A percentile compares a stretch with the other conserved stretches of the same genome.
phyloP scores from a whole-genome alignment of 805 yeast genomes.

The Ogataea neopini region DNA sequence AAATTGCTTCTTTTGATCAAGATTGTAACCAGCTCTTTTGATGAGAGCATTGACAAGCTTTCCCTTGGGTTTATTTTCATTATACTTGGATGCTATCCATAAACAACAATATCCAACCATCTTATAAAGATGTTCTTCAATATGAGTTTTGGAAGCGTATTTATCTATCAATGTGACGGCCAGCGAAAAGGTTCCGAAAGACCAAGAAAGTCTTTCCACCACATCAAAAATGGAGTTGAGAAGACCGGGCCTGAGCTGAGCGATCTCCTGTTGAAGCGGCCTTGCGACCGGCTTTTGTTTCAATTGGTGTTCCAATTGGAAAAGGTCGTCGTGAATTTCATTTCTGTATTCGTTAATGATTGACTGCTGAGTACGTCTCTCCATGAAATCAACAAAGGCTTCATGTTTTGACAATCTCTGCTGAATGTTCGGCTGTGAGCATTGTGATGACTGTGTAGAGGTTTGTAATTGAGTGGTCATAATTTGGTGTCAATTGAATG shows the following conservation, averaged over 20 bases:
- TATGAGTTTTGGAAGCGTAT: constrained; percentile 37
- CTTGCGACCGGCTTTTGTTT: constrained; percentile 33
- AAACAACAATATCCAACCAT: constrained; percentile 45
- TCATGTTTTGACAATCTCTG: constrained; percentile 10
- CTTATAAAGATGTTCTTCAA: constrained; percentile 38
- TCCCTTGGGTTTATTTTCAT: constrained; percentile 57
- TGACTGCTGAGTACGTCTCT: constrained; percentile 30
- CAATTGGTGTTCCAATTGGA: constrained; percentile 28
- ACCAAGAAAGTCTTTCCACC: constrained; percentile 31
- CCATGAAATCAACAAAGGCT: constrained; percentile 27
- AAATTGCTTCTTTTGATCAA: constrained; percentile 34
- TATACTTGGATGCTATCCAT: constrained; percentile 47
- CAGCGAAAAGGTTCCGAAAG: constrained; percentile 37
- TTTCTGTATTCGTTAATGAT: constrained; percentile 31
- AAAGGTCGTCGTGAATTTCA: constrained; percentile 30
- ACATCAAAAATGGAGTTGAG: constrained; percentile 36
- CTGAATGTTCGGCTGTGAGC: not conserved
- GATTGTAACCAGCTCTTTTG: constrained; percentile 33
- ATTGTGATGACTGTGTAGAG: constrained; percentile 1
- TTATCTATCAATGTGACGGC: constrained; percentile 42
- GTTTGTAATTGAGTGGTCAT: constrained; percentile 1
- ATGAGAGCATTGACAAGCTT: constrained; percentile 33
- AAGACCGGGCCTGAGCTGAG: constrained; percentile 24
- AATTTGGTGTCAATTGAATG: not conserved
- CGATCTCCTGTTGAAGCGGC: constrained; percentile 28